phyloP scores from a whole-genome alignment of 2,329 filamentous ascomycete genomes.

The Cryphonectria nitschkei region DNA sequence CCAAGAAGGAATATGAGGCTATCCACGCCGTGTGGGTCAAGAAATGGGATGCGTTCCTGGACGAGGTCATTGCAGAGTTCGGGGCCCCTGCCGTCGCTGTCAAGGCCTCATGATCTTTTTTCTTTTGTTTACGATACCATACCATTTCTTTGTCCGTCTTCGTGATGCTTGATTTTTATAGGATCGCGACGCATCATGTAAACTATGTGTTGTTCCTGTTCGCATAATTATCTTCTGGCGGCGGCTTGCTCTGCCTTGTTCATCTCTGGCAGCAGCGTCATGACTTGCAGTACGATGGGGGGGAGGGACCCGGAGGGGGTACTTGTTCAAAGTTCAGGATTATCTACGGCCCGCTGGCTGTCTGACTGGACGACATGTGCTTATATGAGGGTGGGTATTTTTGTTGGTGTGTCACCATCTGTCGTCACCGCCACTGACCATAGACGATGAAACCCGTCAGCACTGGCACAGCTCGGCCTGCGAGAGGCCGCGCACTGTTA shows the following conservation, averaged over 20 bases:
- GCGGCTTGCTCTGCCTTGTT: neutral
- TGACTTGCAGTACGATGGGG: neutral
- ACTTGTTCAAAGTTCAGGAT: neutral
- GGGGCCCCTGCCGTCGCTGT: constrained; percentile 28
- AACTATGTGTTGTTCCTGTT: neutral
- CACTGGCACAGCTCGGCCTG: too few relatives aligned
- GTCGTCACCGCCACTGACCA: neutral
- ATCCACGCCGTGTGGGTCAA: constrained; percentile 51
- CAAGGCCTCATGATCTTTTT: neutral
- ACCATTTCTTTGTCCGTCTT: neutral
- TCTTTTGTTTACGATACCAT: neutral
- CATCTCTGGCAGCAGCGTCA: neutral
- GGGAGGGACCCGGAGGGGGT: neutral
- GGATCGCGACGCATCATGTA: neutral
- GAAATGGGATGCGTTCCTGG: constrained; percentile 63
- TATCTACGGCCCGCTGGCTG: neutral
- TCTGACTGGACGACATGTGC: neutral
- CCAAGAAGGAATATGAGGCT: constrained; percentile 43
- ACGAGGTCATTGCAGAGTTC: constrained; percentile 52
- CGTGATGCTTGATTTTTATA: neutral
- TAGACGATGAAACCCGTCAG: too few relatives aligned
- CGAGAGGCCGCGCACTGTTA: too few relatives aligned
- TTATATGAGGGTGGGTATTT: neutral
- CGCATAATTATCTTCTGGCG: neutral
- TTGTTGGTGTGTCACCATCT: neutral